Evolutionary conservation across 495 filamentous ascomycete genomes (phyloP).

Genomic region (Cenococcum geophilum): DNA sequence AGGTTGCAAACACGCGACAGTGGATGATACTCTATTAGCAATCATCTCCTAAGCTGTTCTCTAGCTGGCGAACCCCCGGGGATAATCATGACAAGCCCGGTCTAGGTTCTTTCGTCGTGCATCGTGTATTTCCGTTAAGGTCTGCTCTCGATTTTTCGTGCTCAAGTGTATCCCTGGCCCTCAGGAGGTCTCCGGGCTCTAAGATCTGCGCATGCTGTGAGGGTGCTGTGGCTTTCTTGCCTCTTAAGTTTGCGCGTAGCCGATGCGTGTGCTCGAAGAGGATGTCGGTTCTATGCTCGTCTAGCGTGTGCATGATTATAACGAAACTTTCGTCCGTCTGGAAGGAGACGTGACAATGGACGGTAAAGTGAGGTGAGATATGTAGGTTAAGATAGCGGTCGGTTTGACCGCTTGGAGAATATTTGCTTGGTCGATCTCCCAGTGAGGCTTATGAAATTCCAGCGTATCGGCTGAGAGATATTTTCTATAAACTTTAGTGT

Average conservation of each 20-base stretch:
- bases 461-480: constrained; percentile 33
- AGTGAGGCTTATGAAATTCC: constrained; percentile 32
- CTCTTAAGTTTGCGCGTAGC: constrained; percentile 11
- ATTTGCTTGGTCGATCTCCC: constrained; percentile 31
- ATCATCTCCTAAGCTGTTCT: no score
- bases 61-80: no score
- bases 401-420: background rate
- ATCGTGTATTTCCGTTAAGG: no score
- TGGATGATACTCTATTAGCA: no score
- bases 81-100: no score
- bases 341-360: background rate
- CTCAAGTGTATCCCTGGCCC: no score
- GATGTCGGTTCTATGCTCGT: constrained; percentile 31
- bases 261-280: constrained; percentile 36
- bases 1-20: no score
- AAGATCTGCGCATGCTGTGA: no score
- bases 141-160: no score
- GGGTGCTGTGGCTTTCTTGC: no score
- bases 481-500: background rate
- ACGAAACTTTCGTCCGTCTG: constrained; percentile 30
- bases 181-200: no score
- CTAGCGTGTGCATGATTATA: constrained; percentile 34
- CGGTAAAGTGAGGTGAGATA: background rate
- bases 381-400: background rate
- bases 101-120: no score